These are phyloP conservation scores for Puccinia horiana DNA, from an alignment of 1,284 basidiomycete species.

Conservation along the genomic window DNA sequence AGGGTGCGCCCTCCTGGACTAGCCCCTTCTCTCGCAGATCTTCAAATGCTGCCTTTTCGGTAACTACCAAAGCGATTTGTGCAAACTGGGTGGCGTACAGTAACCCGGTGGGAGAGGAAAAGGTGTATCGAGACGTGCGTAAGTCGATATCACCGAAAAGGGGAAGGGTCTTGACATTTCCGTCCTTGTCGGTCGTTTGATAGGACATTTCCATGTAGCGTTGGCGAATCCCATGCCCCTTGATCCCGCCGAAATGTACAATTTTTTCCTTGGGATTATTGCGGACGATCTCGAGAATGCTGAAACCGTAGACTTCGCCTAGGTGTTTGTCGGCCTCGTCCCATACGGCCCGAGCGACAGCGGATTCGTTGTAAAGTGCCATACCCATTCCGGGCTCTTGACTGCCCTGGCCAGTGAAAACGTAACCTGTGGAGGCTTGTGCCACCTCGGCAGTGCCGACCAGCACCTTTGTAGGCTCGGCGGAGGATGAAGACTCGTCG, in stretches of 20 bases:
- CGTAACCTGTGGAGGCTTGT: slow-evolving; percentile 89
- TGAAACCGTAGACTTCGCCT: slow-evolving; percentile 92
- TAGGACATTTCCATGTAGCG: slow-evolving; percentile 99
- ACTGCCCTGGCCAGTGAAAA: slow-evolving; percentile 97
- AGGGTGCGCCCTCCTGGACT: slow-evolving; percentile 85
- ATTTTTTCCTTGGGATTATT: slow-evolving; percentile 96
- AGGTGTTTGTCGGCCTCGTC: slow-evolving; percentile 92
- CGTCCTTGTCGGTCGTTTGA: slow-evolving; percentile 79
- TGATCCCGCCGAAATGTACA: slow-evolving; percentile 97
- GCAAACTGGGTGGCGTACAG: slow-evolving; percentile 98
- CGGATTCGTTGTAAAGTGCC: slow-evolving; percentile 91
- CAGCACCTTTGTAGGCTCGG: slow-evolving; percentile 68
- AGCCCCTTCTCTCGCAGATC: slow-evolving; percentile 96
- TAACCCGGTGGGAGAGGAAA: slow-evolving; percentile 90
- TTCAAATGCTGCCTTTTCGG: slow-evolving; percentile 95
- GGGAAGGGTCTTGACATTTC: slow-evolving; percentile 88
- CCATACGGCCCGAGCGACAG: slow-evolving; percentile 94
- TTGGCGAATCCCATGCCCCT: slow-evolving; percentile 93
- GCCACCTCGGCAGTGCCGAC: slow-evolving; percentile 89
- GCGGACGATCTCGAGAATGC: slow-evolving; percentile 96
- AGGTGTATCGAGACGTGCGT: slow-evolving; percentile 91
- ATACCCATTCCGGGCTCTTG: slow-evolving; percentile 99
- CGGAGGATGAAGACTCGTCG: slow-evolving; percentile 64
- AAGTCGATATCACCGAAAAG: slow-evolving; percentile 80
- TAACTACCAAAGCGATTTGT: slow-evolving; percentile 95